Conservation (phyloP, 2,329 filamentous ascomycete genomes). For the Venturia aucupariae region DNA sequence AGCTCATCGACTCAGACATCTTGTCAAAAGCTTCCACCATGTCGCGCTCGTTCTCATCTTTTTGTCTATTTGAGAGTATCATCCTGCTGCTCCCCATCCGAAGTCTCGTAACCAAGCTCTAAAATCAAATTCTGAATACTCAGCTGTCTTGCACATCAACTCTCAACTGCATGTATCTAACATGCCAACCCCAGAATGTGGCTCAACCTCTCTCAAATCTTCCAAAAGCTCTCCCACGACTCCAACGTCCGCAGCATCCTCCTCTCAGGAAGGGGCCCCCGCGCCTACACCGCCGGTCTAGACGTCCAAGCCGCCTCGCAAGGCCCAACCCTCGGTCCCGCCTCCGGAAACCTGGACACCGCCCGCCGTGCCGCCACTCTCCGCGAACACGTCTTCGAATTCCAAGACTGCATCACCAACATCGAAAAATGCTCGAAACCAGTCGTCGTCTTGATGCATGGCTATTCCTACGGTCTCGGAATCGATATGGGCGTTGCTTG, state of each 20-base stretch:
- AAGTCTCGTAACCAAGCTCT: no score
- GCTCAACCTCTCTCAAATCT: slow-evolving; percentile 66
- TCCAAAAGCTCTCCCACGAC: slow-evolving; percentile 62
- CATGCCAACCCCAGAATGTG: slow-evolving; percentile 54
- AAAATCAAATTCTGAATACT: neutral
- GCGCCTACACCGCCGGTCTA: slow-evolving; percentile 77
- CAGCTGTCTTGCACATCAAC: neutral
- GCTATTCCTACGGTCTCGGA: slow-evolving; percentile 28
- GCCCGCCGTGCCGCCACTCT: slow-evolving; percentile 46
- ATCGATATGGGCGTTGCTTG: slow-evolving; percentile 51
- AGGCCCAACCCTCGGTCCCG: slow-evolving; percentile 34
- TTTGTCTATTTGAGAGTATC: no score
- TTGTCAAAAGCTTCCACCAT: no score
- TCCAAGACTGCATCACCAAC: slow-evolving; percentile 68
- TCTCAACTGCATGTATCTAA: neutral
- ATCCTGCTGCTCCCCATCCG: no score
- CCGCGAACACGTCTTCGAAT: slow-evolving; percentile 62
- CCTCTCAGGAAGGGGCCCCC: slow-evolving; percentile 70
- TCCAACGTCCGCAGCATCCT: slow-evolving; percentile 66
- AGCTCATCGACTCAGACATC: no score
- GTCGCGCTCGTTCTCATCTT: no score
- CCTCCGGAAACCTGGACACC: slow-evolving; percentile 39
- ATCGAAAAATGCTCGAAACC: slow-evolving; percentile 84
- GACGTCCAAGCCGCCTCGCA: slow-evolving; percentile 62
- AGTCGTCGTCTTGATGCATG: slow-evolving; percentile 29